These are phyloP conservation scores for Cryptococcus hybrid DNA, from an alignment of 1,284 basidiomycete species.

Conservation along the genomic window DNA sequence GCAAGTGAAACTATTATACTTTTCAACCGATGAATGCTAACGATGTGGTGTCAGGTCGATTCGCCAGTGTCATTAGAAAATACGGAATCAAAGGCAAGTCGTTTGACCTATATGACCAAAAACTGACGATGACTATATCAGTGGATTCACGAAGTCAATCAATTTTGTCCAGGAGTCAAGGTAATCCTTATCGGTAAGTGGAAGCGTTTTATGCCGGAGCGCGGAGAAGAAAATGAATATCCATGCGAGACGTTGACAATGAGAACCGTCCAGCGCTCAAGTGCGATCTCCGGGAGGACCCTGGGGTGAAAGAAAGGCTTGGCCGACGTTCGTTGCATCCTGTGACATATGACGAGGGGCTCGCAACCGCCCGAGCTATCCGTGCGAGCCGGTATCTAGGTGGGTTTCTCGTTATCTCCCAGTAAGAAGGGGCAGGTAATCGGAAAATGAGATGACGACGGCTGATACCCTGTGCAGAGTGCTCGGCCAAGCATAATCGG, in stretches of 20 bases:
- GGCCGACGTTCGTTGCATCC: constrained; percentile 56
- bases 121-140: constrained; percentile 9
- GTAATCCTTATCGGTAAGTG: constrained; percentile 80
- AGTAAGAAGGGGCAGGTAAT: neutral
- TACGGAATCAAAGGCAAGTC: constrained; percentile 76
- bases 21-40: neutral
- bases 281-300: constrained; percentile 87
- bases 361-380: constrained; percentile 83
- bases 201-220: neutral
- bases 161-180: constrained; percentile 92
- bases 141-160: constrained; percentile 53
- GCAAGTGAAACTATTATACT: constrained; percentile 52
- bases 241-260: neutral
- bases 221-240: neutral
- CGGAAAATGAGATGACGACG: neutral
- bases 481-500: constrained; percentile 92
- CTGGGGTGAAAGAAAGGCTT: constrained; percentile 63
- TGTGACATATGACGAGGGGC: constrained; percentile 85
- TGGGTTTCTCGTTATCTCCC: constrained; percentile 48
- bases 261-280: constrained; percentile 66
- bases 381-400: constrained; percentile 88
- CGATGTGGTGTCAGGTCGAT: constrained; percentile 62
- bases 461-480: constrained; percentile 59
- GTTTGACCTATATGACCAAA: neutral
- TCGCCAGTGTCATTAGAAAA: constrained; percentile 89